These are phyloP conservation scores for Paramyrothecium roridum DNA, from an alignment of 2,329 filamentous ascomycete species.

Conservation along the genomic window DNA sequence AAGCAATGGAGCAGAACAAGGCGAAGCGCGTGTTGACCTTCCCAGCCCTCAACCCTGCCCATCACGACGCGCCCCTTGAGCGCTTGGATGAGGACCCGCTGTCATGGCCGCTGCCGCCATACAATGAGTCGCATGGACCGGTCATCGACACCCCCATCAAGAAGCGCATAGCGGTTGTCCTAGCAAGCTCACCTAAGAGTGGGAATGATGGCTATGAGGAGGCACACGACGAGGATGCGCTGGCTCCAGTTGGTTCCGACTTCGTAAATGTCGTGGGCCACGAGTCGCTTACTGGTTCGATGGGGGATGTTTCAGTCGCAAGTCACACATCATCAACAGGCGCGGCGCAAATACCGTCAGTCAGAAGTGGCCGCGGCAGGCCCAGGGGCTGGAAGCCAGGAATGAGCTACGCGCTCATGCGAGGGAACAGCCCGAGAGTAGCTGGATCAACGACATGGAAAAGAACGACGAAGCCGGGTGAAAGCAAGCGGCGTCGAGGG, in stretches of 20 bases:
- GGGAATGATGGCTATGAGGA: not conserved
- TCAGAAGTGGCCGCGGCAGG: slow-evolving; percentile 31
- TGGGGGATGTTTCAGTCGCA: too few relatives aligned
- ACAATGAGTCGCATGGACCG: not conserved
- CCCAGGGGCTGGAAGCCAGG: slow-evolving; percentile 42
- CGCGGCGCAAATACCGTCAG: not conserved
- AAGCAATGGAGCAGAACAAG: too few relatives aligned
- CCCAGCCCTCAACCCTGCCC: too few relatives aligned
- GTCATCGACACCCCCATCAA: not conserved
- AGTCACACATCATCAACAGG: not conserved
- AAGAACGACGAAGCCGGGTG: slow-evolving; percentile 16
- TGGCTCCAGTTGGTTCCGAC: not conserved
- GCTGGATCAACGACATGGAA: slow-evolving; percentile 19
- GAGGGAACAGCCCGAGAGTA: slow-evolving; percentile 12
- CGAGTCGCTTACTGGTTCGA: too few relatives aligned
- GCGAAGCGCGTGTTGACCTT: too few relatives aligned
- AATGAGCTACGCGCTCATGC: slow-evolving; percentile 22
- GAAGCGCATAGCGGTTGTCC: not conserved
- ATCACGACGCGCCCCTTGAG: not conserved
- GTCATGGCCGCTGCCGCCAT: not conserved
- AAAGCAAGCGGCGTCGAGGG: slow-evolving; percentile 33
- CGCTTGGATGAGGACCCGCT: not conserved
- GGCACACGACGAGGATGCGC: not conserved
- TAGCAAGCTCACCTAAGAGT: not conserved
- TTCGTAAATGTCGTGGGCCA: not conserved